A percentile compares a stretch with the other conserved stretches of the same genome.
Conservation (phyloP, 2,329 filamentous ascomycete species). For the Raffaelea deltoideospora region DNA sequence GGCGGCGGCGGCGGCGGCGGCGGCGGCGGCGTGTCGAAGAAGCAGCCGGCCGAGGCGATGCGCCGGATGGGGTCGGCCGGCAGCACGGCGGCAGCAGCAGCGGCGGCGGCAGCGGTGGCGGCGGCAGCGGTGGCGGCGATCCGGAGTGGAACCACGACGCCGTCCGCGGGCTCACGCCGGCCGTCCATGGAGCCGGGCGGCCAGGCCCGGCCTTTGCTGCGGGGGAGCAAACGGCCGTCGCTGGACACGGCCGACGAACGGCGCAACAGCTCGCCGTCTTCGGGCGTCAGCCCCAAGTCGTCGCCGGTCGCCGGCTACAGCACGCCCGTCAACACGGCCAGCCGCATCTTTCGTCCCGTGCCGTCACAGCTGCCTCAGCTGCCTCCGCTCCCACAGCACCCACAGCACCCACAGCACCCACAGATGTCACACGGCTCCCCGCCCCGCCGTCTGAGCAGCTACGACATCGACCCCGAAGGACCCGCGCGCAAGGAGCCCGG, state of each 20-base stretch:
- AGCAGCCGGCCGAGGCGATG: slow-evolving; percentile 26
- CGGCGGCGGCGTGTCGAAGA: not conserved
- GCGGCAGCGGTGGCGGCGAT: not conserved
- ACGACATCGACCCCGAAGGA: too few relatives aligned
- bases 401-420: not conserved
- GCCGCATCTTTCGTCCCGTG: not conserved
- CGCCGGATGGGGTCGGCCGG: slow-evolving; percentile 33
- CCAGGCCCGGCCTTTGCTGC: not conserved
- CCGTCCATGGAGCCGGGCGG: slow-evolving; percentile 1
- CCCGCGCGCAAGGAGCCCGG: too few relatives aligned
- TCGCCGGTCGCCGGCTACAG: not conserved
- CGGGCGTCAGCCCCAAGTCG: too few relatives aligned
- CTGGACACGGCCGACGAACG: not conserved
- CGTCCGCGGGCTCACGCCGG: slow-evolving; percentile 15
- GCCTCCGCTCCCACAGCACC: not conserved
- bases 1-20: slow-evolving; percentile 6
- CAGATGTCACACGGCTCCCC: too few relatives aligned
- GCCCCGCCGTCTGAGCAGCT: not conserved
- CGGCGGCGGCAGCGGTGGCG: not conserved
- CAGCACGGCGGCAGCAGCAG: slow-evolving; percentile 14
- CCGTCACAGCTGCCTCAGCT: not conserved
- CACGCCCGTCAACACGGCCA: too few relatives aligned
- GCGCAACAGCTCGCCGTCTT: too few relatives aligned
- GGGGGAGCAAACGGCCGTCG: not conserved
- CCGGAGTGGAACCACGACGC: not conserved